A percentile compares a stretch with the other conserved stretches of the same genome.
phyloP scores from a whole-genome alignment of 371 early-diverging fungal species.

The Mortierella sp. region DNA sequence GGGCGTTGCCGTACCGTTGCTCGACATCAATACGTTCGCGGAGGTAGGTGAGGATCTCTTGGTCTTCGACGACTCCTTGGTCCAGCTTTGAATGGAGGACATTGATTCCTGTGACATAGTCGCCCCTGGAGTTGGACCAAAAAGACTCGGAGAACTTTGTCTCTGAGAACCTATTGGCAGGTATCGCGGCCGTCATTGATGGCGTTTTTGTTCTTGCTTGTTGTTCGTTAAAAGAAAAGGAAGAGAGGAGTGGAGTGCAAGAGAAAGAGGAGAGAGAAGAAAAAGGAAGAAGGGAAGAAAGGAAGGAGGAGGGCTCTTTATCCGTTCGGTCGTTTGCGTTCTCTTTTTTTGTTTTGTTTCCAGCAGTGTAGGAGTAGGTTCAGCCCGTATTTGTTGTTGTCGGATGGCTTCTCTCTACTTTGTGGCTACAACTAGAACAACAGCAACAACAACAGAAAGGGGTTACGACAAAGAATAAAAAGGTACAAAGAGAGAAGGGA shows the following conservation, averaged over 20 bases:
- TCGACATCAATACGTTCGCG: slow-evolving; percentile 78
- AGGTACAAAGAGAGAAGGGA: background rate
- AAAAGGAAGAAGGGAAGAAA: background rate
- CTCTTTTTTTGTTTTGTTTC: background rate
- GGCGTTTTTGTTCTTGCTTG: background rate
- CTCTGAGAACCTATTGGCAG: slow-evolving; percentile 41
- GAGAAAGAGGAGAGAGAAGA: background rate
- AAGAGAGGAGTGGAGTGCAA: slow-evolving; percentile 1
- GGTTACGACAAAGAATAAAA: background rate
- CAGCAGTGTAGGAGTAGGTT: no score
- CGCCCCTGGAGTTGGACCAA: slow-evolving; percentile 59
- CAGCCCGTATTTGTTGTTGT: background rate
- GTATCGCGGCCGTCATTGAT: slow-evolving; percentile 14
- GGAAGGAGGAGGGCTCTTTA: slow-evolving; percentile 10
- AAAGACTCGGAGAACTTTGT: slow-evolving; percentile 56
- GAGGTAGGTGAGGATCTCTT: slow-evolving; percentile 78
- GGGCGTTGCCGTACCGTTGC: slow-evolving; percentile 70
- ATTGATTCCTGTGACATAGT: slow-evolving; percentile 65
- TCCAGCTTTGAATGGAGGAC: slow-evolving; percentile 78
- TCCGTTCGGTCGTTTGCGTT: background rate
- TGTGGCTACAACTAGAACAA: background rate
- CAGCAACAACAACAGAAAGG: background rate
- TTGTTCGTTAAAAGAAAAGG: slow-evolving; percentile 1
- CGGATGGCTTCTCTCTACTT: background rate
- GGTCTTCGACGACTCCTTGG: slow-evolving; percentile 80